Evolutionary conservation across 2,329 filamentous ascomycete genomes (phyloP).

Genomic region (Myriosclerotinia curreyana): DNA sequence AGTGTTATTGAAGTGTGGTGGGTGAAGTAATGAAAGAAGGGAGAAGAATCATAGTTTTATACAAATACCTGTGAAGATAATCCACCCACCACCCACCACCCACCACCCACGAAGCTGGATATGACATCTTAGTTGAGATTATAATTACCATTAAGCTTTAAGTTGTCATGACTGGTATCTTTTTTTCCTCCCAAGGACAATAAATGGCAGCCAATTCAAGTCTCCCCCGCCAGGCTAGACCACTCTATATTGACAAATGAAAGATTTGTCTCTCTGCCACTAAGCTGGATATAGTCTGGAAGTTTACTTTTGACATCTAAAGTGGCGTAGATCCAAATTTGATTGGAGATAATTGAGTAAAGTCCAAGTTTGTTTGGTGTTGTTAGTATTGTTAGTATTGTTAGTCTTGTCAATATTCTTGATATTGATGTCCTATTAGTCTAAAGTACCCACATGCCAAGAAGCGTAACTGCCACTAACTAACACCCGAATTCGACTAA

Average conservation of each 20-base stretch:
- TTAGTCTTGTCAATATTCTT: neutral
- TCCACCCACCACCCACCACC: neutral
- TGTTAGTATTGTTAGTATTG: neutral
- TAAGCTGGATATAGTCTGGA: neutral
- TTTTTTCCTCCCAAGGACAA: neutral
- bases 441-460: neutral
- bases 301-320: neutral
- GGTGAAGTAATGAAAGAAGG: neutral
- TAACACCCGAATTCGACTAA: neutral
- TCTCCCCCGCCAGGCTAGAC: neutral
- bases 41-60: too few relatives aligned
- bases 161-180: neutral
- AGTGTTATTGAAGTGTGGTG: neutral
- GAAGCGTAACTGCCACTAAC: neutral
- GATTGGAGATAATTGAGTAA: too few relatives aligned
- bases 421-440: neutral
- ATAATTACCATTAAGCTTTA: neutral
- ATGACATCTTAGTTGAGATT: neutral
- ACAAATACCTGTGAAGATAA: neutral
- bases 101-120: too few relatives aligned
- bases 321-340: neutral
- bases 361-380: neutral
- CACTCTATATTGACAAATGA: neutral
- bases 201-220: neutral
- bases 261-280: neutral